Evolutionary conservation across 2,329 filamentous ascomycete species (phyloP), one percentile per base, ranked within the genome.

Genomic region (Cladosporium sp.): DNA sequence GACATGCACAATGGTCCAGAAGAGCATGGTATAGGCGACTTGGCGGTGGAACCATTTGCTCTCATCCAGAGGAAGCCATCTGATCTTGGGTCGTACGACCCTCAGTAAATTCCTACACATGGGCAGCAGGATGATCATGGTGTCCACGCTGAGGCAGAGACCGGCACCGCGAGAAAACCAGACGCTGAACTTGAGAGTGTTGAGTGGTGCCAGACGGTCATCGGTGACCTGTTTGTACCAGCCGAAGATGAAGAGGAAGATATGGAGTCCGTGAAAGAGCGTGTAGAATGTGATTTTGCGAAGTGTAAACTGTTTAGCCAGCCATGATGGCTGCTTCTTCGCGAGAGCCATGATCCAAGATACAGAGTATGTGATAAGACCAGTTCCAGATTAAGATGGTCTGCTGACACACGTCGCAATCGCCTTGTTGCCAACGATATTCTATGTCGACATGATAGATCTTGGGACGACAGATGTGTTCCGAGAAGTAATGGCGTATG

Each of bases 11-110:
- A 83, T 78, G 22, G 85, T 87, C 69, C 91, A 98, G 49, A 95
- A 65, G 3, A 97, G 76, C 72, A 97, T 75, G 1, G 89, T 77
- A 66, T 98, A 98, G 15, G 93, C 92, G 38, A 95, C 80, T 69
- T 98, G 93, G 57, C 92, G 80, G 73, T 98, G 93, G 70, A 98
- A 94, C 90, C 90, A 98, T 58, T 91, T 79, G 53, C 90, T 94
- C 72, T 98, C 93, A 63, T 98, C 93, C n/a, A 98, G 78, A 4
- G 93, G 93, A 11, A 97, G 67, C 74, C 86, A 95, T 68, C 83
- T 81, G 57, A 95, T 72, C 74, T 94, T 95, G 20, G 93, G 93
- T 56, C 93, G 82, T 50, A 97, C 69, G 65, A 82, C 86, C 67
- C 88, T 82, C 65, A 98, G 79, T 27, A 97, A 73, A 53, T 92